Percentiles rank a stretch among this genome's conserved stretches.
Conservation (phyloP, 2,329 filamentous ascomycete species). For the Ceratocystis harringtonii region DNA sequence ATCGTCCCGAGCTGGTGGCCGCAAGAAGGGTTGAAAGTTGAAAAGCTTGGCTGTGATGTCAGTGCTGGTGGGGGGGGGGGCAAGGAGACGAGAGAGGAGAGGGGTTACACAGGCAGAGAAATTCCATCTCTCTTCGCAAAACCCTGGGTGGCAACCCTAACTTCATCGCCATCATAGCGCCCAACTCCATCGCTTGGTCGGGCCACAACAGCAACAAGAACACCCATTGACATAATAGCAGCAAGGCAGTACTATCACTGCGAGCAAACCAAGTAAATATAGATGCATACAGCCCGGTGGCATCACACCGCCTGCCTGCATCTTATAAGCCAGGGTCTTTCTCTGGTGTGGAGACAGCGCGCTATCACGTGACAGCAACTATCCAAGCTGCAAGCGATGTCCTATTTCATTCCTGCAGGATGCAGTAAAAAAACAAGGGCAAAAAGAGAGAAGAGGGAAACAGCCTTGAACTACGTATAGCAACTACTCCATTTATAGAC, state of each 20-base stretch:
- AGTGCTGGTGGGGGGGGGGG: neutral
- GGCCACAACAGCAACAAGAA: too few relatives aligned
- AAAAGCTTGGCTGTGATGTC: neutral
- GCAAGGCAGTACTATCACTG: too few relatives aligned
- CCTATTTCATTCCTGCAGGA: neutral
- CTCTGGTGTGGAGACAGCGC: neutral
- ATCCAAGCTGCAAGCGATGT: neutral
- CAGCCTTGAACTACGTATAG: neutral
- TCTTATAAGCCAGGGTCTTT: too few relatives aligned
- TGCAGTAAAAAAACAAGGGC: neutral
- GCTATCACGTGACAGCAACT: neutral
- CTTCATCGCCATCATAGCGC: too few relatives aligned
- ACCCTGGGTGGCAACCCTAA: too few relatives aligned
- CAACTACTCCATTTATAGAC: slow-evolving; percentile 16
- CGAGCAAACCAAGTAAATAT: too few relatives aligned
- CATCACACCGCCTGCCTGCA: neutral
- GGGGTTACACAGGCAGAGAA: neutral
- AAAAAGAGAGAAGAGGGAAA: neutral
- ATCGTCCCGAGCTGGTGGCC: too few relatives aligned
- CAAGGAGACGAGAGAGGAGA: too few relatives aligned
- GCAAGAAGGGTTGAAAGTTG: neutral
- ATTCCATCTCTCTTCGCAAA: too few relatives aligned
- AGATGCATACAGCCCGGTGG: neutral
- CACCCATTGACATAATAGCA: too few relatives aligned
- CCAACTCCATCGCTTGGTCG: too few relatives aligned